Conservation (phyloP, 1,139 yeast species). For the Candida mesenterica region DNA sequence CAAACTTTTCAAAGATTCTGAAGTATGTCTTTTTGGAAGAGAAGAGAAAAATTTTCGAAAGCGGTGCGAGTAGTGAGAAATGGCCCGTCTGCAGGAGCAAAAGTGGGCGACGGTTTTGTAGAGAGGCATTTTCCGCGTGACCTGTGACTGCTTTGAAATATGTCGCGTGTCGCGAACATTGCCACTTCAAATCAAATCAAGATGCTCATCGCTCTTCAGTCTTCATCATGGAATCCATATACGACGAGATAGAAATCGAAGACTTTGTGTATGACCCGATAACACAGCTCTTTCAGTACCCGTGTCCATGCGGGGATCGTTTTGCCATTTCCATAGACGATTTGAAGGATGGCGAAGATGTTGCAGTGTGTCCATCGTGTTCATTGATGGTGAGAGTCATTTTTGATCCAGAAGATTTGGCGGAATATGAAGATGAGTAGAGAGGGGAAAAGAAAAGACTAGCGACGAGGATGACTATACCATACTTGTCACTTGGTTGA, state of each 20-base stretch:
- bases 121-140: too few relatives aligned
- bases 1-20: conserved; percentile 13
- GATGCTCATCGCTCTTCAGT: not conserved
- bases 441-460: too few relatives aligned
- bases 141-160: too few relatives aligned
- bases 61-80: too few relatives aligned
- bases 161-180: too few relatives aligned
- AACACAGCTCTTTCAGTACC: conserved; percentile 82
- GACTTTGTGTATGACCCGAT: conserved; percentile 88
- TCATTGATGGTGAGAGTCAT: conserved; percentile 90
- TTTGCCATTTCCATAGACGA: conserved; percentile 88
- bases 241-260: conserved; percentile 95
- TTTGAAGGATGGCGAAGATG: conserved; percentile 83
- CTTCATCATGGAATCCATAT: conserved; percentile 54
- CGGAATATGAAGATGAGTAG: conserved; percentile 24
- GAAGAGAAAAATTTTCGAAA: conserved; percentile 10
- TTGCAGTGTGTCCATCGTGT: conserved; percentile 96
- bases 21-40: too few relatives aligned
- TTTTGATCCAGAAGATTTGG: conserved; percentile 59
- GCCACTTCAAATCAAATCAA: too few relatives aligned
- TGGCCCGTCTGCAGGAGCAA: too few relatives aligned
- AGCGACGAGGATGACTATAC: too few relatives aligned
- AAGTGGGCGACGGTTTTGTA: too few relatives aligned
- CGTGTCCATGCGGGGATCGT: conserved; percentile 97
- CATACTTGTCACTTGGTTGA: too few relatives aligned